A percentile compares a stretch with the other conserved stretches of the same genome.
Conservation (phyloP, 2,329 filamentous ascomycete genomes). For the Dactylella cylindrospora region DNA sequence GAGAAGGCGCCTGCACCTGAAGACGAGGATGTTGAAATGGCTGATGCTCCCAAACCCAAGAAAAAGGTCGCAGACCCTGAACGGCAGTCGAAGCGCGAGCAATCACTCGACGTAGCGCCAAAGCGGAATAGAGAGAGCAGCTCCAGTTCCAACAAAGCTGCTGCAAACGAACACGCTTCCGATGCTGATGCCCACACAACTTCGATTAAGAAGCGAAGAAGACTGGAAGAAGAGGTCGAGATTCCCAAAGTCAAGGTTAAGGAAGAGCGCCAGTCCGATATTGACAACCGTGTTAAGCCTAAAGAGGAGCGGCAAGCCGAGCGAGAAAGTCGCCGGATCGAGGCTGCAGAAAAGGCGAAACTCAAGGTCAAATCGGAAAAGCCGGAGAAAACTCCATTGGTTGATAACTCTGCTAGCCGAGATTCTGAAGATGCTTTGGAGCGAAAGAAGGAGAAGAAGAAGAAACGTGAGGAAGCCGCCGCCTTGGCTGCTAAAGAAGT, state of each 20-base stretch:
- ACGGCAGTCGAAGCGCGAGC: slow-evolving; percentile 36
- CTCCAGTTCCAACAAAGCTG: slow-evolving; percentile 38
- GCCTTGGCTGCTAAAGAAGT: slow-evolving; percentile 17
- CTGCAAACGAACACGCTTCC: slow-evolving; percentile 42
- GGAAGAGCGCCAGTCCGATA: slow-evolving; percentile 13
- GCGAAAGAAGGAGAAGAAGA: slow-evolving; percentile 45
- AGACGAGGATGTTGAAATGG: slow-evolving; percentile 43
- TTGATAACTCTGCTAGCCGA: slow-evolving; percentile 17
- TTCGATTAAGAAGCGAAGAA: slow-evolving; percentile 41
- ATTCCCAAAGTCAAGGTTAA: slow-evolving; percentile 4
- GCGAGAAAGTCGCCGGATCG: slow-evolving; percentile 28
- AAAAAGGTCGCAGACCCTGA: slow-evolving; percentile 43
- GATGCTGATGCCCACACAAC: slow-evolving; percentile 44
- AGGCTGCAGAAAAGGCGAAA: slow-evolving; percentile 19
- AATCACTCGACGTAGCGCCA: slow-evolving; percentile 39
- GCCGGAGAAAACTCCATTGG: slow-evolving; percentile 27
- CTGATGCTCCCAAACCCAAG: slow-evolving; percentile 29
- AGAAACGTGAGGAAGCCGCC: slow-evolving; percentile 31
- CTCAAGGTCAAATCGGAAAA: slow-evolving; percentile 25
- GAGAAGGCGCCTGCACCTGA: slow-evolving; percentile 16
- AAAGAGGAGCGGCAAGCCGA: slow-evolving; percentile 36
- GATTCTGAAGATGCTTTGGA: slow-evolving; percentile 36
- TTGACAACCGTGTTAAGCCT: slow-evolving; percentile 10
- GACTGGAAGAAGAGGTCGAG: slow-evolving; percentile 44
- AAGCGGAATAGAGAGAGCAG: slow-evolving; percentile 46